phyloP scores from a whole-genome alignment of 2,329 filamentous ascomycete species.

The Pseudopyrenochaeta lycopersici region DNA sequence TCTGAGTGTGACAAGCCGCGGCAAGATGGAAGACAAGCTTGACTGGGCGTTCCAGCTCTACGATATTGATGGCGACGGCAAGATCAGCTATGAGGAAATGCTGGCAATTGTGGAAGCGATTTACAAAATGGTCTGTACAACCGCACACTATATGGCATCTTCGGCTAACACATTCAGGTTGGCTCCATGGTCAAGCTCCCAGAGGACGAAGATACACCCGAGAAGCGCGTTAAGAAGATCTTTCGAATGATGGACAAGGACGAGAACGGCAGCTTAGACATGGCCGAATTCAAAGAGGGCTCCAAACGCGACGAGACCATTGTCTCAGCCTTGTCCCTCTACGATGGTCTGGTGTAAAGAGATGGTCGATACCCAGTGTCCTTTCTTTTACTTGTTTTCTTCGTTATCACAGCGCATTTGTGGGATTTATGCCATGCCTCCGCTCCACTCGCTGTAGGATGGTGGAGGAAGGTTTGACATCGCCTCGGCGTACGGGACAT shows the following conservation, averaged over 20 bases:
- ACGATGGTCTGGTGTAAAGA: conserved; percentile 86
- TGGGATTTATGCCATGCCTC: conserved; percentile 40
- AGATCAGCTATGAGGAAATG: conserved; percentile 99
- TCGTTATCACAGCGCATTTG: conserved; percentile 53
- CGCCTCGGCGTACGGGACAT: conserved; percentile 45
- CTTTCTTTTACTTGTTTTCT: conserved; percentile 42
- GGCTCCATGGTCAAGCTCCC: conserved; percentile 99
- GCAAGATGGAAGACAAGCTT: conserved; percentile 99
- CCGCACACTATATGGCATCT: background rate
- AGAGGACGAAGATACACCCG: conserved; percentile 97
- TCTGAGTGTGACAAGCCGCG: conserved; percentile 92
- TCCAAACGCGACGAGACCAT: conserved; percentile 99
- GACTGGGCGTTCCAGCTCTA: conserved; percentile 99
- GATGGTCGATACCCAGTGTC: conserved; percentile 29
- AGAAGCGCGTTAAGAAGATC: conserved; percentile 98
- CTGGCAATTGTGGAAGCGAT: conserved; percentile 98
- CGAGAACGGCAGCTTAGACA: conserved; percentile 95
- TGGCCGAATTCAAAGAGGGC: conserved; percentile 98
- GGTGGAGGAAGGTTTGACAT: conserved; percentile 35
- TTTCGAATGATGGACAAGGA: conserved; percentile 99
- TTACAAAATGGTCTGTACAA: conserved; percentile 90
- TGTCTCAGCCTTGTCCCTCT: conserved; percentile 93
- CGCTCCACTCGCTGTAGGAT: conserved; percentile 41
- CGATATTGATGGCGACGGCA: conserved; percentile 98
- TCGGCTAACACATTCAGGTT: conserved; percentile 66